A percentile compares a stretch with the other conserved stretches of the same genome.
These are phyloP conservation scores for Tolypocladium album DNA, from an alignment of 2,329 filamentous ascomycete species.

Conservation along the genomic window DNA sequence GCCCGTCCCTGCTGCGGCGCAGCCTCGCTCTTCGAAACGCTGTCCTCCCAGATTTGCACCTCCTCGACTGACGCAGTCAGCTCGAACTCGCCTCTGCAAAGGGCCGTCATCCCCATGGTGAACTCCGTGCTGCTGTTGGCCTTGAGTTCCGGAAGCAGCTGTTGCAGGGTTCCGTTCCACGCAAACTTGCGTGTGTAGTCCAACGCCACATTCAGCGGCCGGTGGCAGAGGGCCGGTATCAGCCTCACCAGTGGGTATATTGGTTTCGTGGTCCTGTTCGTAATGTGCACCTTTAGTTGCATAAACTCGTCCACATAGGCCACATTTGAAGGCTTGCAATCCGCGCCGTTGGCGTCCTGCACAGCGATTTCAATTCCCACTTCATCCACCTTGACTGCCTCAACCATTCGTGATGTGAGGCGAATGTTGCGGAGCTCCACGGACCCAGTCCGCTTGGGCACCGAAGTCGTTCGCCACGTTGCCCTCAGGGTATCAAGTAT, in stretches of 20 bases:
- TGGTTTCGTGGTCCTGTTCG: constrained; percentile 58
- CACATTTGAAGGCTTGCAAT: constrained; percentile 9
- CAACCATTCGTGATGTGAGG: constrained; percentile 68
- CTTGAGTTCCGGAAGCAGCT: constrained; percentile 51
- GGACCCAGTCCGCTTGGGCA: constrained; percentile 45
- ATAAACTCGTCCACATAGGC: constrained; percentile 46
- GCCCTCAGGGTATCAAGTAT: constrained; percentile 62
- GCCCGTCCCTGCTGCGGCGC: constrained; percentile 19
- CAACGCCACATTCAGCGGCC: constrained; percentile 60
- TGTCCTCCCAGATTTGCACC: constrained; percentile 42
- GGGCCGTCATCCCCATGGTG: constrained; percentile 58
- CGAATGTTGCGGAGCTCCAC: constrained; percentile 70
- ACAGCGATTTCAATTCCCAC: constrained; percentile 56
- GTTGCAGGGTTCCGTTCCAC: constrained; percentile 79
- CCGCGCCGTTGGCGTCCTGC: constrained; percentile 16
- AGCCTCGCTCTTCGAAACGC: constrained; percentile 11
- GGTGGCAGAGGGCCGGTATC: constrained; percentile 64
- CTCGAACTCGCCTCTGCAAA: constrained; percentile 77
- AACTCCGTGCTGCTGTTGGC: constrained; percentile 50
- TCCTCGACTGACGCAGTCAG: constrained; percentile 75
- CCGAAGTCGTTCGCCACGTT: constrained; percentile 53
- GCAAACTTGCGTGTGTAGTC: constrained; percentile 74
- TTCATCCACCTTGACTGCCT: constrained; percentile 72
- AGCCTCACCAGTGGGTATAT: constrained; percentile 66
- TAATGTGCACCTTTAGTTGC: constrained; percentile 58